phyloP scores from a whole-genome alignment of 2,329 filamentous ascomycete genomes.

The Pseudogymnoascus sp. region DNA sequence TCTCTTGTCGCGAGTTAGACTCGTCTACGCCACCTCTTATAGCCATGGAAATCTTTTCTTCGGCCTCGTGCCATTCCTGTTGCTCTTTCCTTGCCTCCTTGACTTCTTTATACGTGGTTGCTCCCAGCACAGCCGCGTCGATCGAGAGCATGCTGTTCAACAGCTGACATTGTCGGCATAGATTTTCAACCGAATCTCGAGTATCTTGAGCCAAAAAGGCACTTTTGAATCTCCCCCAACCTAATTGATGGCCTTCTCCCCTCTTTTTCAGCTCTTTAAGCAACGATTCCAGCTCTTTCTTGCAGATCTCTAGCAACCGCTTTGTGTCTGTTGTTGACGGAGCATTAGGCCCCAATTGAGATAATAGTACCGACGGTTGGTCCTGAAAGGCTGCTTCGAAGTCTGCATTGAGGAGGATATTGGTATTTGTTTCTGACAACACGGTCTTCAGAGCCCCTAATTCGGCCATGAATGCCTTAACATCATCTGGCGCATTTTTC shows the following conservation, averaged over 20 bases:
- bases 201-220: constrained; percentile 15
- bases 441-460: constrained; percentile 19
- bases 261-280: constrained; percentile 16
- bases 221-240: constrained; percentile 19
- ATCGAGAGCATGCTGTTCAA: constrained; percentile 19
- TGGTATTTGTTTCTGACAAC: constrained; percentile 18
- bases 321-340: constrained; percentile 15
- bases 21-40: constrained; percentile 14
- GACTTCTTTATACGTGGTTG: constrained; percentile 17
- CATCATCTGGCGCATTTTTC: constrained; percentile 21
- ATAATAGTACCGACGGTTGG: constrained; percentile 20
- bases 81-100: constrained; percentile 16
- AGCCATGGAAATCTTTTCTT: constrained; percentile 3
- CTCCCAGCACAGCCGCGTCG: constrained; percentile 15
- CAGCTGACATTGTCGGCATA: constrained; percentile 20
- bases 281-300: constrained; percentile 9
- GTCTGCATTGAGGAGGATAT: constrained; percentile 20
- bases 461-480: constrained; percentile 20
- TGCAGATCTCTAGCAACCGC: constrained; percentile 10
- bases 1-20: constrained; percentile 13
- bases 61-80: constrained; percentile 12
- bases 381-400: constrained; percentile 23
- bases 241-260: constrained; percentile 16
- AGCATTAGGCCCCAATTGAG: constrained; percentile 14
- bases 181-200: constrained; percentile 16